phyloP scores from a whole-genome alignment of 2,329 filamentous ascomycete genomes.

The Incumbomyces lentus region DNA sequence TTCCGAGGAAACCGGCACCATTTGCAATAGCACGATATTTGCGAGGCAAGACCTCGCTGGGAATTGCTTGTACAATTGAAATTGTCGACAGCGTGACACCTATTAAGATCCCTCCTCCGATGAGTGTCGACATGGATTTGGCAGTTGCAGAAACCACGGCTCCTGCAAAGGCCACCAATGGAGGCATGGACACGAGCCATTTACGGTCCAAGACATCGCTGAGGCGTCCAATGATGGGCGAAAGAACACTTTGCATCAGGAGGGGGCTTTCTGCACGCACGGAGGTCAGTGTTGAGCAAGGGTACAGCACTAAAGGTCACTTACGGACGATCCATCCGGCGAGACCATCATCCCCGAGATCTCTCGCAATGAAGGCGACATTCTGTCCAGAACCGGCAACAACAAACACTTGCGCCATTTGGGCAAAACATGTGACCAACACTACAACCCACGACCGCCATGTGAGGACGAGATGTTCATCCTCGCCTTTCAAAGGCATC shows the following conservation, averaged over 20 bases:
- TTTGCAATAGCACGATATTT: slow-evolving; percentile 49
- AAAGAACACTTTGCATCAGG: slow-evolving; percentile 48
- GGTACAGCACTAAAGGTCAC: background rate
- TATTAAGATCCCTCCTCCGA: slow-evolving; percentile 49
- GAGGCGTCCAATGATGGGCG: slow-evolving; percentile 45
- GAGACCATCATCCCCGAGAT: slow-evolving; percentile 41
- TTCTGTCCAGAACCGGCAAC: slow-evolving; percentile 47
- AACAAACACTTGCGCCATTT: slow-evolving; percentile 47
- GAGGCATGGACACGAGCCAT: slow-evolving; percentile 42
- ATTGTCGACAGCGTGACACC: slow-evolving; percentile 46
- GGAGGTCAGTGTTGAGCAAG: background rate
- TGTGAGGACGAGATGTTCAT: slow-evolving; percentile 38
- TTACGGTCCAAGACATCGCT: slow-evolving; percentile 49
- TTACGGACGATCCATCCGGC: slow-evolving; percentile 47
- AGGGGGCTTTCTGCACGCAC: slow-evolving; percentile 38
- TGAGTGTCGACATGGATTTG: slow-evolving; percentile 45
- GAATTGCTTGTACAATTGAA: slow-evolving; percentile 46
- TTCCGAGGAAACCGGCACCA: slow-evolving; percentile 42
- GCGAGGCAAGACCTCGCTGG: slow-evolving; percentile 46
- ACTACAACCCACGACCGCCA: slow-evolving; percentile 47
- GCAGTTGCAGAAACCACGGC: slow-evolving; percentile 46
- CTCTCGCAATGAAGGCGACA: slow-evolving; percentile 46
- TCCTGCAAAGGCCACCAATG: slow-evolving; percentile 44
- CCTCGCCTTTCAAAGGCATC: slow-evolving; percentile 10
- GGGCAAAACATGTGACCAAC: slow-evolving; percentile 42